Evolutionary conservation across 805 yeast genomes (phyloP).

Genomic region (Blastobotrys chiropterorum): DNA sequence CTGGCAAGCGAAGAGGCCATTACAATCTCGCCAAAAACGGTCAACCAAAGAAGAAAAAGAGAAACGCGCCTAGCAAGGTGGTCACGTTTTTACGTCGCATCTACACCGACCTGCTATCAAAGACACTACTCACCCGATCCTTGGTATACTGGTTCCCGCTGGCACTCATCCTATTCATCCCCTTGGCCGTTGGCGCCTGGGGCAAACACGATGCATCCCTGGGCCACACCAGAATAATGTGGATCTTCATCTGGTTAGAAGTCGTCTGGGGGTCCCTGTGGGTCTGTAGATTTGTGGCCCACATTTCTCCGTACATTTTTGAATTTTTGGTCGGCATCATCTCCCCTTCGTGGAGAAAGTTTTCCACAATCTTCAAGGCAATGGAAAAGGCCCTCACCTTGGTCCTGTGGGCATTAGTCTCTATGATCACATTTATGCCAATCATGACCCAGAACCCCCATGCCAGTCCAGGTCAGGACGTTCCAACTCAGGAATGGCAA

Average conservation of each 20-base stretch:
- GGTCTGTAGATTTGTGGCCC: conserved; percentile 31
- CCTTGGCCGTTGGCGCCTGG: conserved; percentile 36
- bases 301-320: conserved; percentile 27
- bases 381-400: conserved; percentile 31
- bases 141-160: conserved; percentile 34
- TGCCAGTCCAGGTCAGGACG: conserved; percentile 16
- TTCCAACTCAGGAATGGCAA: conserved; percentile 31
- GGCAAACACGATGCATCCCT: conserved; percentile 25
- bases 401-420: conserved; percentile 31
- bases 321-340: conserved; percentile 28
- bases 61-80: conserved; percentile 6
- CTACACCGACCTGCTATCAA: conserved; percentile 16
- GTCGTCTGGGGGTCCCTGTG: conserved; percentile 35
- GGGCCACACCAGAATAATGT: conserved; percentile 31
- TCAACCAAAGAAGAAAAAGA: conserved; percentile 1
- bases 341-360: conserved; percentile 28
- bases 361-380: conserved; percentile 29
- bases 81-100: conserved; percentile 11
- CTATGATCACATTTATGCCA: conserved; percentile 34
- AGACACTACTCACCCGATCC: conserved; percentile 26
- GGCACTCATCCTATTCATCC: conserved; percentile 32
- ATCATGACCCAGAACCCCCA: conserved; percentile 26
- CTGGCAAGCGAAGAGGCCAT: conserved; percentile 14
- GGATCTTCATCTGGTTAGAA: conserved; percentile 38
- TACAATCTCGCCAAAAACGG: conserved; percentile 6